Evolutionary conservation across 2,329 filamentous ascomycete genomes (phyloP), one percentile per base, ranked within the genome.

Genomic region (Xylaria sp.): DNA sequence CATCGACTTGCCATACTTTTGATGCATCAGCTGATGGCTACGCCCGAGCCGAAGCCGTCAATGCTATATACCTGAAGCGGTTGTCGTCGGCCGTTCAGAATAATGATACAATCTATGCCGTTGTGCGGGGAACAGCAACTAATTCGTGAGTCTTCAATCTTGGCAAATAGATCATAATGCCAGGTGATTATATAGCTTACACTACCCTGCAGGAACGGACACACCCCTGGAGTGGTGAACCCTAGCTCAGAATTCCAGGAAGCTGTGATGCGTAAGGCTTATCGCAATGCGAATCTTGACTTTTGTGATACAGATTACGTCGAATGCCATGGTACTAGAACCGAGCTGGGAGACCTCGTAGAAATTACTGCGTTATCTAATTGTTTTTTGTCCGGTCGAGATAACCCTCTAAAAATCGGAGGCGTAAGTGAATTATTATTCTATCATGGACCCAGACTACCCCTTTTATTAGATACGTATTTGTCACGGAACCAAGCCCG

Each of bases 191-290:
- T 24, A 9, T 8, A 24, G 51, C 51, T 54, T 4, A 54, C 51
- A 32, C 27, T 34, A 12, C 17, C 51, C 3, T 24, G 17, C 12
- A 56, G 53, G 14, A 56, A 56, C 21, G 53, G 53, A 21, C 30
- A 56, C 17, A 56, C 53, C 5, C 30, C 53, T 24, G 53, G 53
- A 6, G 19, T 34, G 65, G 61, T 4, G 54, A 68, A 8, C 64
- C 61, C 9, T 66, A 74, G 53, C 12, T 36, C 53, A 3, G 53
- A 36, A 14, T 56, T 56, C 11, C 84, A 85, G 65, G 75, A 74
- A 14, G 70, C 59, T 0, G 69, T 82, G 0, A 82, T 82, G 19
- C 64, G 75, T 39, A 71, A 73, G 11, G 77, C 78, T 0, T 84
- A 83, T 65, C 30, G 32, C 0, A 63, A 67, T 6, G 78, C 80